Evolutionary conservation across 192 early-diverging fungal species (phyloP).

Genomic region (Geranomyces variabilis): DNA sequence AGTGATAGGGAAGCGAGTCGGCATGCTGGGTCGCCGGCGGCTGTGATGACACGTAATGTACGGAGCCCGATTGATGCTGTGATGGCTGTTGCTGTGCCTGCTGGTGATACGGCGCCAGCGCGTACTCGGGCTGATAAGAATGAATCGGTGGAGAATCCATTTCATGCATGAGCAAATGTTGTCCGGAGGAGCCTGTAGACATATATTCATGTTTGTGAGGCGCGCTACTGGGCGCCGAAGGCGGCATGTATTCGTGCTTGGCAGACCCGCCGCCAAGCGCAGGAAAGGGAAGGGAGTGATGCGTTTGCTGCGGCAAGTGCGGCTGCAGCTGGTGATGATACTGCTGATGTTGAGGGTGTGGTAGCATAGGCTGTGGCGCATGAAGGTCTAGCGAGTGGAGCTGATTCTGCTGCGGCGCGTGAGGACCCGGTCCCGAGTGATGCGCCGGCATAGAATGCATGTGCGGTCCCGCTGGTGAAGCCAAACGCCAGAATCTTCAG

Average conservation of each 20-base stretch:
- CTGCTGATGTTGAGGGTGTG: slow-evolving; percentile 4
- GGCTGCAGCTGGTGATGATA: neutral
- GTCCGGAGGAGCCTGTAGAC: too few species aligned
- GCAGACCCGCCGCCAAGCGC: too few species aligned
- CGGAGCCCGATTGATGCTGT: neutral
- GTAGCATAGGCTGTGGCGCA: neutral
- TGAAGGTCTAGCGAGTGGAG: neutral
- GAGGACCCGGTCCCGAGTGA: neutral
- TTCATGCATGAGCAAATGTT: neutral
- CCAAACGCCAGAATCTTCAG: too few species aligned
- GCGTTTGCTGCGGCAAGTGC: neutral
- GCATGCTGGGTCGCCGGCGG: too few species aligned
- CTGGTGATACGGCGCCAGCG: neutral
- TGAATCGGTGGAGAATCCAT: slow-evolving; percentile 2
- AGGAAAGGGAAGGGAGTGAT: too few species aligned
- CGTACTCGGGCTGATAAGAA: neutral
- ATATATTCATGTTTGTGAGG: too few species aligned
- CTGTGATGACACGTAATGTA: too few species aligned
- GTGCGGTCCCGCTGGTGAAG: neutral
- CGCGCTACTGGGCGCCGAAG: too few species aligned
- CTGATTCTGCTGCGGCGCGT: neutral
- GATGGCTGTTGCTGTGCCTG: neutral
- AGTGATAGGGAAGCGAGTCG: too few species aligned
- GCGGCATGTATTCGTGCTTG: too few species aligned
- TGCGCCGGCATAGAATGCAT: neutral